Evolutionary conservation across 306 rosid genomes (phyloP).

Genomic region (Cicer pinnatifidum): DNA sequence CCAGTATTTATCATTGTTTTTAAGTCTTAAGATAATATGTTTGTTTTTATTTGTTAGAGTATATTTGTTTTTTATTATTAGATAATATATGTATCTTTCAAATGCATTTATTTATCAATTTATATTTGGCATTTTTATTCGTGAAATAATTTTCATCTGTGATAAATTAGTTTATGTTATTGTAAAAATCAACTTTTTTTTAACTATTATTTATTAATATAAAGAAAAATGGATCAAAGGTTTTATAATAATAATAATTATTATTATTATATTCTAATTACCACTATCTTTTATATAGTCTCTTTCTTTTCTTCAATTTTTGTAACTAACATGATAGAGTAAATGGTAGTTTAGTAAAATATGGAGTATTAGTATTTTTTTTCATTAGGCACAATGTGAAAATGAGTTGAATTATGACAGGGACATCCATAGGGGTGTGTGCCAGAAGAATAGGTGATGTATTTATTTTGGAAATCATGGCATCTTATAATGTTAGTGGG

Average conservation of each 20-base stretch:
- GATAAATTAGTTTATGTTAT: background rate
- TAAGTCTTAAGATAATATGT: background rate
- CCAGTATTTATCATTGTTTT: background rate
- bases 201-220: too few relatives aligned
- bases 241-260: background rate
- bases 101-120: background rate
- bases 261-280: too few relatives aligned
- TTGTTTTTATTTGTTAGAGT: too few relatives aligned
- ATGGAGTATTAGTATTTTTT: background rate
- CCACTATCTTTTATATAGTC: too few relatives aligned
- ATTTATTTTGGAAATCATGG: slow-evolving; percentile 16
- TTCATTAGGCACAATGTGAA: background rate
- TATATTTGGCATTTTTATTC: background rate
- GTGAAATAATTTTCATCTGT: background rate
- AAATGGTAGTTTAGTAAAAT: too few relatives aligned
- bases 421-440: background rate
- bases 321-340: too few relatives aligned
- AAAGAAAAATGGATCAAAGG: background rate
- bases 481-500: slow-evolving; percentile 8
- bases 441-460: slow-evolving; percentile 28
- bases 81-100: background rate
- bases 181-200: background rate
- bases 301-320: too few relatives aligned
- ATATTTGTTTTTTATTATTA: too few relatives aligned
- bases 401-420: background rate